Evolutionary conservation across 192 early-diverging fungal genomes (phyloP).

Genomic region (Backusella morwellensis): DNA sequence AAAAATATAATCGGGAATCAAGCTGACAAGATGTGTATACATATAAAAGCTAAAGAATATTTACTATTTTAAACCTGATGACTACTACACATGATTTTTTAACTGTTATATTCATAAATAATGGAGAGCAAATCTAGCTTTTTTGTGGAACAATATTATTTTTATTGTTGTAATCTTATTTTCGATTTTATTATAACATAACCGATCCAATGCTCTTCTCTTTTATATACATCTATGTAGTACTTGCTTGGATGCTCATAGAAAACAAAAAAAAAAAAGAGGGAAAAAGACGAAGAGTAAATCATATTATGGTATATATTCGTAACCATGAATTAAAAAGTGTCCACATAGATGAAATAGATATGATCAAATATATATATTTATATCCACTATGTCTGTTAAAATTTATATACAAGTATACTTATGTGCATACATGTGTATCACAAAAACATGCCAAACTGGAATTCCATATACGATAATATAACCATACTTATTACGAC

Average conservation of each 20-base stretch:
- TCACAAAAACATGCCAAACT: not conserved
- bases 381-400: not conserved
- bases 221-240: not conserved
- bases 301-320: not conserved
- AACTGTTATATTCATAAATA: not conserved
- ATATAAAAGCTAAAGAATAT: not conserved
- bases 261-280: not conserved
- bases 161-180: not conserved
- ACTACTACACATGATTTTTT: not conserved
- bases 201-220: not conserved
- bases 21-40: not conserved
- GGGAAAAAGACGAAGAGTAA: not conserved
- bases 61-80: not conserved
- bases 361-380: not conserved
- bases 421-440: not conserved
- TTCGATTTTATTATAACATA: not conserved
- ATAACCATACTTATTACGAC: not conserved
- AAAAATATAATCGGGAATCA: not conserved
- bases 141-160: not conserved
- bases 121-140: not conserved
- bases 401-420: not conserved
- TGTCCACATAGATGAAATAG: not conserved
- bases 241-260: not conserved
- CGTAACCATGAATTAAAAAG: not conserved
- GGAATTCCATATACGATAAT: not conserved